Conservation (phyloP, 2,329 filamentous ascomycete genomes). For the Fusarium sterilihyphosum region DNA sequence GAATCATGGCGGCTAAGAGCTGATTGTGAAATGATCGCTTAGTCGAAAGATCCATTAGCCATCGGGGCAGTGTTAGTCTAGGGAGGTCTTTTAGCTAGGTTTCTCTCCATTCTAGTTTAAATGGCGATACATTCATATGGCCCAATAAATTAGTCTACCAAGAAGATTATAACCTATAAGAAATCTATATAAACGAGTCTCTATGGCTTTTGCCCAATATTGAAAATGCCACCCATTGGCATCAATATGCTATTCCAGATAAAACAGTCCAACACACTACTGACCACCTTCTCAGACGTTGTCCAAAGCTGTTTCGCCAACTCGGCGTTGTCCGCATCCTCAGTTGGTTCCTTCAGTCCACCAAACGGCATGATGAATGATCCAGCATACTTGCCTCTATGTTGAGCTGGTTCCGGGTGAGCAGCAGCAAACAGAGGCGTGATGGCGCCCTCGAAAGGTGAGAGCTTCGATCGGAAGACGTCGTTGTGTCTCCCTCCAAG, state of each 20-base stretch:
- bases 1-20: neutral
- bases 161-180: neutral
- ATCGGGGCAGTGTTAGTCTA: neutral
- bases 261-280: neutral
- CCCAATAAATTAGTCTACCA: rapidly evolving
- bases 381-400: neutral
- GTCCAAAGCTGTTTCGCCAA: neutral
- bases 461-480: neutral
- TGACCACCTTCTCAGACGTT: neutral
- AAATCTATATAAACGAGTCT: neutral
- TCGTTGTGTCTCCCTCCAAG: neutral
- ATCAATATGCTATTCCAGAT: neutral
- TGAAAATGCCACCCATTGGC: neutral
- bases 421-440: neutral
- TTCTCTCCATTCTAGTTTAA: rapidly evolving
- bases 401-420: neutral
- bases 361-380: neutral
- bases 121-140: rapidly evolving
- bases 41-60: neutral
- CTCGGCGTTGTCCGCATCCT: neutral
- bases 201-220: neutral
- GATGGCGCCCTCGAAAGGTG: neutral
- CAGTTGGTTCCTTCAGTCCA: neutral
- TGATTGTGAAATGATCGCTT: no score
- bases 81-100: rapidly evolving